phyloP scores from a whole-genome alignment of 1,284 basidiomycete species.

The Sanghuangporus weigelae region DNA sequence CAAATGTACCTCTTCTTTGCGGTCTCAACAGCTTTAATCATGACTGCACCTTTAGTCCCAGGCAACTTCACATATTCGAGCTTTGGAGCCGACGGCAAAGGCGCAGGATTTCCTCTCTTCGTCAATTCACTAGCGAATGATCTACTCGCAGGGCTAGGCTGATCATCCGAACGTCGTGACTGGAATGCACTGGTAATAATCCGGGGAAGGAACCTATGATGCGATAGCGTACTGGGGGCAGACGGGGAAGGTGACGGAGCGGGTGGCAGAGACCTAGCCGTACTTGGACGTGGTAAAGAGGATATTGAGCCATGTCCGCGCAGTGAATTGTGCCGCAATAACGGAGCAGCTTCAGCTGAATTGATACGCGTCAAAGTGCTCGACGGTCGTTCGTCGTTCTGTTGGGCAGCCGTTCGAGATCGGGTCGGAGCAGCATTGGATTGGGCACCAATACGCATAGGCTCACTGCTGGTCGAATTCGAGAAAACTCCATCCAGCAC shows the following conservation, averaged over 20 bases:
- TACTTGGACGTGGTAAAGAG: constrained; percentile 3
- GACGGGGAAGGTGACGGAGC: constrained; percentile 22
- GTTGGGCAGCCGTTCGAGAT: neutral
- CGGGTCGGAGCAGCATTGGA: constrained; percentile 3
- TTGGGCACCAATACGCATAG: constrained; percentile 20
- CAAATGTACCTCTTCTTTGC: constrained; percentile 69
- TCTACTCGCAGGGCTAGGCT: constrained; percentile 28
- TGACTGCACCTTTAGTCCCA: constrained; percentile 78
- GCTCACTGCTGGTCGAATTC: constrained; percentile 6
- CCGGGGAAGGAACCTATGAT: constrained; percentile 62
- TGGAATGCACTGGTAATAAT: constrained; percentile 62
- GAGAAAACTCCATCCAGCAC: constrained; percentile 43
- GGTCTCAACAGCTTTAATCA: constrained; percentile 82
- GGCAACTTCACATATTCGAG: constrained; percentile 86
- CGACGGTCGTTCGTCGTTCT: constrained; percentile 2
- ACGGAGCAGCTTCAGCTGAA: constrained; percentile 5
- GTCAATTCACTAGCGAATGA: constrained; percentile 32
- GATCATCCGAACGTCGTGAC: constrained; percentile 54
- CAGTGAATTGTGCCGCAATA: neutral
- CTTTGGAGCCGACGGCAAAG: constrained; percentile 69
- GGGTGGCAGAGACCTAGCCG: constrained; percentile 5
- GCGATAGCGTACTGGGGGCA: constrained; percentile 34
- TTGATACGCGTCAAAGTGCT: constrained; percentile 6
- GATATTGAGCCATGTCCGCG: neutral
- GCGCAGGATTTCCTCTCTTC: constrained; percentile 31